A percentile compares a stretch with the other conserved stretches of the same genome.
phyloP scores from a whole-genome alignment of 2,329 filamentous ascomycete genomes.

The Monosporascus sp. region DNA sequence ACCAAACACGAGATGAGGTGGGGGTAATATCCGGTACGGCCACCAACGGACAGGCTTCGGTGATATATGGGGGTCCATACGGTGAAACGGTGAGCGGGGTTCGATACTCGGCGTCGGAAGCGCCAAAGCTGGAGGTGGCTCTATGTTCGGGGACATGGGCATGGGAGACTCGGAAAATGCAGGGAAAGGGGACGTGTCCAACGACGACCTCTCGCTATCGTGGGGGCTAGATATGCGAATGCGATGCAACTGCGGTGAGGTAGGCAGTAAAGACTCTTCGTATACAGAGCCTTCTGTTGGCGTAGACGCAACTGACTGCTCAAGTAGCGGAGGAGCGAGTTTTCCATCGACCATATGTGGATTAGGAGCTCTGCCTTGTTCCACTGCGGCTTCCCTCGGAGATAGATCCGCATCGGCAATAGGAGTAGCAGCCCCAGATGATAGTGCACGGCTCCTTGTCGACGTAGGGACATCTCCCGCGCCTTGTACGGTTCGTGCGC shows the following conservation, averaged over 20 bases:
- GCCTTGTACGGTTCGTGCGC: constrained; percentile 12
- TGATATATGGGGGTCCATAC: constrained; percentile 33
- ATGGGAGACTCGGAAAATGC: constrained; percentile 56
- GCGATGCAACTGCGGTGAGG: constrained; percentile 26
- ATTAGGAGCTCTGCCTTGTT: constrained; percentile 14
- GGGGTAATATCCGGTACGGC: constrained; percentile 69
- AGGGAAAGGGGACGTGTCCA: constrained; percentile 60
- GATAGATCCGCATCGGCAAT: constrained; percentile 35
- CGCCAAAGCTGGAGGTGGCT: constrained; percentile 49
- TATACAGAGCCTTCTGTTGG: constrained; percentile 10
- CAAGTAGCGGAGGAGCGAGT: constrained; percentile 25
- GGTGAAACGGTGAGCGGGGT: constrained; percentile 37
- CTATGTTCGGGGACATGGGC: constrained; percentile 35
- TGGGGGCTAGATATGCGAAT: constrained; percentile 44
- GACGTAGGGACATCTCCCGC: constrained; percentile 7
- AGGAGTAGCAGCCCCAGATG: constrained; percentile 37
- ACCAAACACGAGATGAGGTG: constrained; percentile 63
- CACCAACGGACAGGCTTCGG: constrained; percentile 64
- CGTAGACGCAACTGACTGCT: constrained; percentile 8
- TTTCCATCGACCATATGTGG: constrained; percentile 25
- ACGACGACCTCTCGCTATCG: constrained; percentile 41
- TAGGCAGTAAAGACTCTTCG: constrained; percentile 7
- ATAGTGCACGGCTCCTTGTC: constrained; percentile 38
- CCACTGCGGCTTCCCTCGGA: constrained; percentile 30
- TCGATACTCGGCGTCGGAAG: constrained; percentile 47